Evolutionary conservation across 805 yeast species (phyloP), one percentile per base, ranked within the genome.

Genomic region (Candida maltosa): DNA sequence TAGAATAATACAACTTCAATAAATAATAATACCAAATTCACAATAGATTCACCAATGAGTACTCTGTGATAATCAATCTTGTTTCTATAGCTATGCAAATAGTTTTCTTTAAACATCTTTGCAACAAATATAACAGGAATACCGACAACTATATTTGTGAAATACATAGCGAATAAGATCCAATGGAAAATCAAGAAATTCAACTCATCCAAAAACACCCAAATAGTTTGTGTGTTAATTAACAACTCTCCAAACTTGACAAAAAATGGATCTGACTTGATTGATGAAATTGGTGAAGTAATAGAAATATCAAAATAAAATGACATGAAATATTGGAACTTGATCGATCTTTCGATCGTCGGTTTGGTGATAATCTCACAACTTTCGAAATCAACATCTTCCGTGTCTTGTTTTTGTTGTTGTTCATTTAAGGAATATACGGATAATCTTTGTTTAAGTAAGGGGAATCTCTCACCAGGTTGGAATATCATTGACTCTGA

Each of bases 241-340:
- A 39, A 26, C 19, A 56, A 29, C 7, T 40, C 32, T 9, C 53
- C 54, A 35, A 45, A 56, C 26, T 39, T 39, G 29, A 43, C 48
- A 42, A 56, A 59, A 19, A 45, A 32, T 6, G 60, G 59, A 40
- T 58, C 62, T 25, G 49, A 45, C 15, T 38, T 33, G 19, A 55
- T 30, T 26, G 40, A 37, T 25, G 47, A 51, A 18, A 46, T 37
- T 31, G 48, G 48, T 12, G 45, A 38, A 5, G 52, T 54, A 29
- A 54, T 45, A 9, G 48, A 40, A 32, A 46, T 47, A 38, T 45
- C 56, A 21, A 47, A 46, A 37, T 57, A 59, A 24, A 49, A 46
- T 19, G 43, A 43, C 11, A 46, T 40, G 26, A 45, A 45, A 27
- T 27, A 37, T 34, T 40, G 24, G 36, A 47, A 42, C 15, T 28